Conservation (phyloP, 2,329 filamentous ascomycete species). For the Aspergillus bombycis region DNA sequence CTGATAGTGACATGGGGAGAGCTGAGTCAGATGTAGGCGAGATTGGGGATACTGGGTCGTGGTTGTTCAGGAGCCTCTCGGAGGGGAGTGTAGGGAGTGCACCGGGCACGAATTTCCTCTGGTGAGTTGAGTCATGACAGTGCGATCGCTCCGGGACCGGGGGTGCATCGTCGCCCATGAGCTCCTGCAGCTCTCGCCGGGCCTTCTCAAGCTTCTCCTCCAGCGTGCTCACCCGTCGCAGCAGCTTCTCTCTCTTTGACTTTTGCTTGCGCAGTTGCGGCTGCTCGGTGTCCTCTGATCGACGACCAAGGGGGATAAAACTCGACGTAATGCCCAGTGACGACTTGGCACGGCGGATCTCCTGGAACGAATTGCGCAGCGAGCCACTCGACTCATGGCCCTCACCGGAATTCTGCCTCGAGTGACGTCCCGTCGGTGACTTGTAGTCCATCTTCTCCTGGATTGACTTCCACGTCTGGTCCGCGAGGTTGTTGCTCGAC, state of each 20-base stretch:
- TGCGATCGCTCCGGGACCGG: conserved; percentile 12
- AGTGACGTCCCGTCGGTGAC: conserved; percentile 15
- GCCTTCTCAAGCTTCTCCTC: conserved; percentile 61
- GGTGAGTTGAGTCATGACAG: conserved; percentile 33
- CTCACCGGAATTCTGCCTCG: conserved; percentile 20
- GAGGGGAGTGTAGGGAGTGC: conserved; percentile 50
- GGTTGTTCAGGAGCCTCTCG: conserved; percentile 46
- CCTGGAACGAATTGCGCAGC: conserved; percentile 38
- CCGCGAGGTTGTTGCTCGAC: conserved; percentile 26
- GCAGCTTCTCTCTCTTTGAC: conserved; percentile 61
- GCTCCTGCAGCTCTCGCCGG: conserved; percentile 56
- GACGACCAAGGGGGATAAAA: conserved; percentile 22
- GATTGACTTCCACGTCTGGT: conserved; percentile 40
- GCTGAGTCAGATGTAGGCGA: conserved; percentile 13
- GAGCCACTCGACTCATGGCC: conserved; percentile 28
- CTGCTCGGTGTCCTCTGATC: conserved; percentile 29
- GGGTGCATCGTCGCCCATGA: conserved; percentile 45
- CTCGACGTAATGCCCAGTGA: conserved; percentile 32
- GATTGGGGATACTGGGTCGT: conserved; percentile 19
- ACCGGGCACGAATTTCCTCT: conserved; percentile 45
- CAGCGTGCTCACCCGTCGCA: conserved; percentile 63
- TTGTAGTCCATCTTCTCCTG: conserved; percentile 35
- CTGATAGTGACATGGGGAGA: conserved; percentile 12
- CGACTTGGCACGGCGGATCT: conserved; percentile 39
- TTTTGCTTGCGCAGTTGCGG: conserved; percentile 49